phyloP scores from a whole-genome alignment of 2,329 filamentous ascomycete genomes.

The Exophiala oligosperma region DNA sequence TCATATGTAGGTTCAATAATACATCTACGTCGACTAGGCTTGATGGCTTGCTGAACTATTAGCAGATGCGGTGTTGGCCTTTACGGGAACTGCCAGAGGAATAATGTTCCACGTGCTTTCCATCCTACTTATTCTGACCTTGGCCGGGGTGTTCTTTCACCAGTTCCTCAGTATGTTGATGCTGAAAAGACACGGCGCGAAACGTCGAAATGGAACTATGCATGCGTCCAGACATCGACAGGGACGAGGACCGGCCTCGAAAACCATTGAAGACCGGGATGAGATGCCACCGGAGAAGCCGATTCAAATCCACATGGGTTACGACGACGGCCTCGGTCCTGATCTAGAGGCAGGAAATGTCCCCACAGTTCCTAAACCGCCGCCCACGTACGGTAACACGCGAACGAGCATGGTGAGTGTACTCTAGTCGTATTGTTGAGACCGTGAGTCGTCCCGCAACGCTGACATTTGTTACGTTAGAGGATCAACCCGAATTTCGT shows the following conservation, averaged over 20 bases:
- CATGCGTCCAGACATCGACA: conserved; percentile 39
- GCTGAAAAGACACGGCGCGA: conserved; percentile 54
- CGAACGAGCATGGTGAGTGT: conserved; percentile 73
- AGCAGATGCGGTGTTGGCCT: conserved; percentile 70
- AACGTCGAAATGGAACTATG: conserved; percentile 34
- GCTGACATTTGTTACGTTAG: conserved; percentile 37
- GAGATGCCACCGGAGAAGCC: conserved; percentile 58
- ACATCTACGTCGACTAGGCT: neutral
- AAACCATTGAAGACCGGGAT: neutral
- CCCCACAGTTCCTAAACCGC: conserved; percentile 55
- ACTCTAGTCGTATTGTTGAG: too few species aligned
- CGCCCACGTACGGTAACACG: conserved; percentile 86
- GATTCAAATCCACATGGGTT: conserved; percentile 72
- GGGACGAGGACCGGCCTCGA: conserved; percentile 60
- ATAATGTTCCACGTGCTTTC: conserved; percentile 78
- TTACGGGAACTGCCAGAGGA: conserved; percentile 63
- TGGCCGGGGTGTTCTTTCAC: conserved; percentile 79
- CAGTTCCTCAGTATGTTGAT: conserved; percentile 73
- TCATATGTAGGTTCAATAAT: conserved; percentile 61
- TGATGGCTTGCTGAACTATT: neutral
- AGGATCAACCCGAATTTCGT: conserved; percentile 77
- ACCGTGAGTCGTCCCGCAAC: too few species aligned
- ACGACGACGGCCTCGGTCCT: conserved; percentile 67
- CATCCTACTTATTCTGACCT: conserved; percentile 72
- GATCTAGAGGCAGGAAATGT: conserved; percentile 48